Evolutionary conservation across 2,329 filamentous ascomycete species (phyloP).

Genomic region (Colletotrichum trifolii): DNA sequence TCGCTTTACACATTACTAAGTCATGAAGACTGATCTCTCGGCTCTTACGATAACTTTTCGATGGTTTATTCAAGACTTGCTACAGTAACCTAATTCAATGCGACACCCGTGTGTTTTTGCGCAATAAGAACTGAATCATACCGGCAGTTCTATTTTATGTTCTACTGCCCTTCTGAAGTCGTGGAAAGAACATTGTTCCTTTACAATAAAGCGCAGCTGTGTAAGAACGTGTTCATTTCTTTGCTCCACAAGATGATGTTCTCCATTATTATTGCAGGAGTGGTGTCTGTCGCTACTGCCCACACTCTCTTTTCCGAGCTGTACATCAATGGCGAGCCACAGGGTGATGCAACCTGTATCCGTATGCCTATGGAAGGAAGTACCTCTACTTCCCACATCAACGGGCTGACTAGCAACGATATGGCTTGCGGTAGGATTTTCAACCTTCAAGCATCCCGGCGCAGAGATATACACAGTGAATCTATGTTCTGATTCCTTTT

Average conservation of each 20-base stretch:
- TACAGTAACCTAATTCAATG: too few relatives aligned
- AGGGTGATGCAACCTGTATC: constrained; percentile 79
- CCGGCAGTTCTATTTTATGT: too few relatives aligned
- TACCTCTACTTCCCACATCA: constrained; percentile 68
- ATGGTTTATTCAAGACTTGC: too few relatives aligned
- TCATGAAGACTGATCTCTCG: too few relatives aligned
- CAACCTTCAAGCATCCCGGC: constrained; percentile 34
- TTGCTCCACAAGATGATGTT: constrained; percentile 54
- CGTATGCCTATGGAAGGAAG: constrained; percentile 69
- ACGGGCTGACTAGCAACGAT: constrained; percentile 65
- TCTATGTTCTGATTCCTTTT: constrained; percentile 5
- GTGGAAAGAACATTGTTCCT: too few relatives aligned
- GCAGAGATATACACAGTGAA: constrained; percentile 28
- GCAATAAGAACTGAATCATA: too few relatives aligned
- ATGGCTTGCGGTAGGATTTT: constrained; percentile 76
- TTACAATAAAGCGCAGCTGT: too few relatives aligned
- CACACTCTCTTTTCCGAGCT: constrained; percentile 75
- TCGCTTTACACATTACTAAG: too few relatives aligned
- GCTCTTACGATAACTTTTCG: too few relatives aligned
- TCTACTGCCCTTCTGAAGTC: too few relatives aligned
- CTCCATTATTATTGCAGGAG: constrained; percentile 44
- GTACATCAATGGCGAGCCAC: constrained; percentile 68
- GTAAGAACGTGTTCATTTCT: too few relatives aligned
- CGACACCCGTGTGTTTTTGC: too few relatives aligned
- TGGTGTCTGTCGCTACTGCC: constrained; percentile 54